Evolutionary conservation across 495 filamentous ascomycete species (phyloP).

Genomic region (Amphirosellinia nigrospora): DNA sequence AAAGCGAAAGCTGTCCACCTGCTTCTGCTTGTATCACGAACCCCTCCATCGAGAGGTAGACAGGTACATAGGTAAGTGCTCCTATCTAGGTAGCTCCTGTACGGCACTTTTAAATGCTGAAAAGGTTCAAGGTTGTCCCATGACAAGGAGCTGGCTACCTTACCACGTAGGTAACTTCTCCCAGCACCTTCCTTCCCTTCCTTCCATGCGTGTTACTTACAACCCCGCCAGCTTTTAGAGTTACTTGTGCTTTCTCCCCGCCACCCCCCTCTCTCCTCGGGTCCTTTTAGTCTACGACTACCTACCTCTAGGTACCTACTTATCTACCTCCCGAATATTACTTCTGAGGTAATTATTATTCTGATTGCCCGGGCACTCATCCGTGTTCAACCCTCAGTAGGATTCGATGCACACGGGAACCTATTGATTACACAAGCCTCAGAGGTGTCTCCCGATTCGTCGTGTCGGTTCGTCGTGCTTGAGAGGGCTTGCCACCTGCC

Average conservation of each 20-base stretch:
- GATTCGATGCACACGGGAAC: neutral
- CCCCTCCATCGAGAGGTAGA: slow-evolving; percentile 5
- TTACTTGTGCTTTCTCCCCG: too few species aligned
- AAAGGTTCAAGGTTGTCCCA: too few species aligned
- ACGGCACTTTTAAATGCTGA: neutral
- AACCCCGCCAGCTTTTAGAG: neutral
- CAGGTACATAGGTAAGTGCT: neutral
- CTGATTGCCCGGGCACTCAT: neutral
- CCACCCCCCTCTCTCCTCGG: too few species aligned
- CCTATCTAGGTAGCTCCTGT: neutral
- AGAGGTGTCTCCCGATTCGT: neutral
- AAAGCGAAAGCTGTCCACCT: too few species aligned
- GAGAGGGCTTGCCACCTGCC: neutral
- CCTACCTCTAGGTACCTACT: too few species aligned
- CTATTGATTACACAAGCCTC: neutral
- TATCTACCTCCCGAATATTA: neutral
- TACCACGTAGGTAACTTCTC: too few species aligned
- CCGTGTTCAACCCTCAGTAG: neutral
- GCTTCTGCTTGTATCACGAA: neutral
- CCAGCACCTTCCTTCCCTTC: too few species aligned
- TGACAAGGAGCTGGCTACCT: neutral
- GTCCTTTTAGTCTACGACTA: neutral
- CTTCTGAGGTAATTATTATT: neutral
- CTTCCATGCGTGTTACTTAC: neutral
- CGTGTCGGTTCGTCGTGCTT: neutral